Base-by-base conservation (phyloP, 805 yeast genomes). In the Zygoascus bituminiphila region DNA sequence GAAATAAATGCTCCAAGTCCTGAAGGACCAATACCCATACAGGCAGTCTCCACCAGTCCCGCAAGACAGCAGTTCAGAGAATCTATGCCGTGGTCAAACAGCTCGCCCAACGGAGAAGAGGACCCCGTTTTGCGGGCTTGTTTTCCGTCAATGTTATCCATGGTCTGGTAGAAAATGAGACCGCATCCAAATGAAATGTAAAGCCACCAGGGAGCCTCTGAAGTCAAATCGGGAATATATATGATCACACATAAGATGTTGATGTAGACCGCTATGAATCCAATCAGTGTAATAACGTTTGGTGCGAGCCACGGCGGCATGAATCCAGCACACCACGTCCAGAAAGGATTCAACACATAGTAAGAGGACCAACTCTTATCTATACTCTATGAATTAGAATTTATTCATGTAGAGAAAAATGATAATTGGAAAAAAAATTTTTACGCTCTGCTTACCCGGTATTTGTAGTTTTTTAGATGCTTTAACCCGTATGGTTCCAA, bases 221-320 rank as follows among this genome's bases (percentile, higher is more conserved):
- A 62, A 25, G 74, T 63, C 54, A 88, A 72, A 53, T 75, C 76
- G 5, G 96, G 96, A 59, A 87, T 89, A 55, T 73, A 81, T 57
- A 78, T 76, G 50, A 86, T 74, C 7, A 85, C 84, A 19, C 82
- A 70, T 2, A 75, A 45, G 48, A 85, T 70, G 57, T 86, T 83
- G 40, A 75, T 60, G 23, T 84, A 59, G 48, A 89, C 76, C 62
- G 86, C 88, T 17, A 75, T 58, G 48, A 88, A 72, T 0, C 98
- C 98, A 14, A 79, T 70, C 42, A 91, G 68, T 0, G 98, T 91
- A 50, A 91, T 85, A 58, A 85, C 79, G 64, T 91, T 91, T 6
- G 98, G 98, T 2, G 98, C 98, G 84, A 93, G 83, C 78, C 82
- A 82, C 51, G 76, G 55, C 2, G 98, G 98, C 73, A 91, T 87